Evolutionary conservation across 139 green algal genomes (phyloP).

Genomic region (Coelastrella sp.): DNA sequence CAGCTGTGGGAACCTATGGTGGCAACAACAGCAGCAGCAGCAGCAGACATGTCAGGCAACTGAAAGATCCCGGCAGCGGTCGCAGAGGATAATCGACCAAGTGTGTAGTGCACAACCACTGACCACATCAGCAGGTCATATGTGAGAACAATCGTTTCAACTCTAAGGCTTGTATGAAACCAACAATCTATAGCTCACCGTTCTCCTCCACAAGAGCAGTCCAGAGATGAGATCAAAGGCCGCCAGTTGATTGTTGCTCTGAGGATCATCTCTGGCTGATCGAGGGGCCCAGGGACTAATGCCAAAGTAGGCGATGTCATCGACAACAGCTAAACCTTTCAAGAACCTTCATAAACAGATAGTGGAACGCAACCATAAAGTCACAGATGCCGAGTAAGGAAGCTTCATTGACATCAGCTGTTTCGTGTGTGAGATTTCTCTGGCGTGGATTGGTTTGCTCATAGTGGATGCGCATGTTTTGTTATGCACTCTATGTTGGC

Average conservation of each 20-base stretch:
- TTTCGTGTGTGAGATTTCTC: too few species aligned
- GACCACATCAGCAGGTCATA: neutral
- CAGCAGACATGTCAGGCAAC: neutral
- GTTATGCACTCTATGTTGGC: too few species aligned
- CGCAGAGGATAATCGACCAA: too few species aligned
- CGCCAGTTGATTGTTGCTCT: constrained; percentile 65
- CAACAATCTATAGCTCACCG: constrained; percentile 27
- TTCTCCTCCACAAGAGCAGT: constrained; percentile 70
- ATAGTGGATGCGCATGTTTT: too few species aligned
- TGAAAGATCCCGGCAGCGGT: too few species aligned
- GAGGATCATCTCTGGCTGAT: constrained; percentile 36
- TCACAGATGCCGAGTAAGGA: too few species aligned
- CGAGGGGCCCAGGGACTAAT: constrained; percentile 49
- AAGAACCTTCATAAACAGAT: constrained; percentile 64
- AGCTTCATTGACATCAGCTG: too few species aligned
- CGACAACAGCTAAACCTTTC: constrained; percentile 80
- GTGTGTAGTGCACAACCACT: too few species aligned
- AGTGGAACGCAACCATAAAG: too few species aligned
- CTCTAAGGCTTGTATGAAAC: too few species aligned
- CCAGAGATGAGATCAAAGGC: constrained; percentile 67
- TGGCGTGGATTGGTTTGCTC: too few species aligned
- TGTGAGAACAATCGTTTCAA: neutral
- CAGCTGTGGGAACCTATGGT: constrained; percentile 69
- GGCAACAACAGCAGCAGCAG: neutral
- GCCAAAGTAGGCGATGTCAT: constrained; percentile 85